A percentile compares a stretch with the other conserved stretches of the same genome.
Conservation (phyloP, 495 filamentous ascomycete genomes). For the Penicillium dipodomyicola region DNA sequence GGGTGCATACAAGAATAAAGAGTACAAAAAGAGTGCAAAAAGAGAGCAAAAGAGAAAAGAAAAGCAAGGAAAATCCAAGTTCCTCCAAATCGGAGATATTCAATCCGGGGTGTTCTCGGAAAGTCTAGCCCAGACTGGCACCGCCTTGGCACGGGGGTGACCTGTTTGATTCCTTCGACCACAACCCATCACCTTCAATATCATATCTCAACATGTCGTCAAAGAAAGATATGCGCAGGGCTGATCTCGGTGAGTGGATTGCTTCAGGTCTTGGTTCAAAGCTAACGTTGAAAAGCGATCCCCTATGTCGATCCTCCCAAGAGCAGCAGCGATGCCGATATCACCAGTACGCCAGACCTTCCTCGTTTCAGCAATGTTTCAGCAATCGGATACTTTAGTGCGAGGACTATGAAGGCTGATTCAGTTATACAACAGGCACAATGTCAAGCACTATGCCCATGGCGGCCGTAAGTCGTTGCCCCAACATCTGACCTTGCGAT, state of each 20-base stretch:
- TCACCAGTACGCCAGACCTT: constrained; percentile 43
- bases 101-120: constrained; percentile 12
- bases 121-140: constrained; percentile 15
- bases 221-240: constrained; percentile 83
- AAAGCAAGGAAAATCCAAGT: background rate
- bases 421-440: constrained; percentile 48
- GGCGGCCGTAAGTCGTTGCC: constrained; percentile 64
- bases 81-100: constrained; percentile 7
- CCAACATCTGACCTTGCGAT: background rate
- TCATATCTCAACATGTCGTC: constrained; percentile 50
- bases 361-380: background rate
- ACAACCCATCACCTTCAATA: constrained; percentile 7
- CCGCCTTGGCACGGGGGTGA: constrained; percentile 14
- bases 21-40: no score
- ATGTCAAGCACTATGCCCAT: constrained; percentile 85
- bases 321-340: constrained; percentile 53
- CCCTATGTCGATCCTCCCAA: constrained; percentile 60
- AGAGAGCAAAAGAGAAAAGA: background rate
- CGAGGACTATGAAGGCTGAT: constrained; percentile 12
- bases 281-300: constrained; percentile 47
- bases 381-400: background rate
- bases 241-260: constrained; percentile 69
- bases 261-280: background rate
- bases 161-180: constrained; percentile 15
- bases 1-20: background rate